These are phyloP conservation scores for Ophiostoma novo-ulmi DNA, from an alignment of 2,329 filamentous ascomycete genomes.

Conservation along the genomic window DNA sequence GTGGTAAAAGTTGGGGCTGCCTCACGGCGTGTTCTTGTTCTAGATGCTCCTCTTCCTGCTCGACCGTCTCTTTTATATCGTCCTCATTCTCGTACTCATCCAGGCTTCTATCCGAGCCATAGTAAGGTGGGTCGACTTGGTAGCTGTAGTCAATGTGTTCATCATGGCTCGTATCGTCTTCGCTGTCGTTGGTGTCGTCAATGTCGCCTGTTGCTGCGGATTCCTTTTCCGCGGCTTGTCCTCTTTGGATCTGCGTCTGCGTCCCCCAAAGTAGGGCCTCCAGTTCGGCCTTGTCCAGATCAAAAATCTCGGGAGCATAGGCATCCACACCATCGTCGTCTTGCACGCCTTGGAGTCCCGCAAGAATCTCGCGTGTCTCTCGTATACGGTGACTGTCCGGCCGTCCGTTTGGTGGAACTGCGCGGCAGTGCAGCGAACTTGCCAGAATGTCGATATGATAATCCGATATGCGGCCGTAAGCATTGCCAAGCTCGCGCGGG, in stretches of 20 bases:
- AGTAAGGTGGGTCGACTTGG: neutral
- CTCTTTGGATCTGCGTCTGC: neutral
- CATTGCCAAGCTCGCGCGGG: slow-evolving; percentile 27
- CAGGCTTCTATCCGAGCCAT: neutral
- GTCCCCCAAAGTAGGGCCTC: slow-evolving; percentile 12
- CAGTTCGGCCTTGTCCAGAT: slow-evolving; percentile 26
- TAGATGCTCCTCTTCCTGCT: neutral
- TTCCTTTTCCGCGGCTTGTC: neutral
- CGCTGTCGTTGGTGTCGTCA: neutral
- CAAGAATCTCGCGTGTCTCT: slow-evolving; percentile 49
- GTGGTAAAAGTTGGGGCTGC: neutral
- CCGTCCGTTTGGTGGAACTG: slow-evolving; percentile 33
- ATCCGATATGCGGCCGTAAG: slow-evolving; percentile 44
- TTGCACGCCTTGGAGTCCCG: slow-evolving; percentile 39
- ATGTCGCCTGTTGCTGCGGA: neutral
- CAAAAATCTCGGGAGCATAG: slow-evolving; percentile 46
- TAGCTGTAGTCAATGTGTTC: neutral
- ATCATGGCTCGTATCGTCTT: neutral
- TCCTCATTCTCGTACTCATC: neutral
- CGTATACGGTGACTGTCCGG: slow-evolving; percentile 39
- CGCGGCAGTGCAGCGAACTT: slow-evolving; percentile 47
- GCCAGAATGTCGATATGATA: slow-evolving; percentile 50
- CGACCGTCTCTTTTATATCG: neutral
- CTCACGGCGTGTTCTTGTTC: neutral
- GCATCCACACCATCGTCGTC: slow-evolving; percentile 38